These are phyloP conservation scores for Zygnema circumcarinatum DNA, from an alignment of 139 green algal species.

Conservation along the genomic window DNA sequence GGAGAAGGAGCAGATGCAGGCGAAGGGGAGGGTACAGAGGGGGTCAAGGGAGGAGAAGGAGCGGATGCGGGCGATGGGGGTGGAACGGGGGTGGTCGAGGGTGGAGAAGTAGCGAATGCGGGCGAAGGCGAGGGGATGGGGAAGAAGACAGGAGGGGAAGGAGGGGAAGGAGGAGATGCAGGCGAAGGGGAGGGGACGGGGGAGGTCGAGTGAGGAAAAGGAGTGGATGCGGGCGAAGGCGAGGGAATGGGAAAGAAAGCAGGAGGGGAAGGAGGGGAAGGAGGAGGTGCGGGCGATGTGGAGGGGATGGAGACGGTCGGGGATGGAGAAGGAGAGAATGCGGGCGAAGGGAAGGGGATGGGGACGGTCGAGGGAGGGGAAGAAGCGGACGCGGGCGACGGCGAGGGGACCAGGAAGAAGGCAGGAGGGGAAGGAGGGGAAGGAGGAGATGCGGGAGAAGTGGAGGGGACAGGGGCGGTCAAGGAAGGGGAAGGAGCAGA, in stretches of 20 bases:
- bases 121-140: background rate
- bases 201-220: background rate
- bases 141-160: background rate
- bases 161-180: background rate
- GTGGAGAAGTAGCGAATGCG: background rate
- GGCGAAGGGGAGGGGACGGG: no score
- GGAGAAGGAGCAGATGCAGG: no score
- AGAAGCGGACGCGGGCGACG: no score
- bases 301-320: no score
- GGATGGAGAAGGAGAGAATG: no score
- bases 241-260: background rate
- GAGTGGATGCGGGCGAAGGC: background rate
- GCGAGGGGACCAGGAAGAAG: no score
- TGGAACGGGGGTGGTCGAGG: background rate
- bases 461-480: no score
- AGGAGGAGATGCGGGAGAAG: no score
- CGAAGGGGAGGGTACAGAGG: background rate
- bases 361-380: no score
- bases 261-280: background rate
- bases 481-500: no score
- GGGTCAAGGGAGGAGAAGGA: background rate
- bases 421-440: no score
- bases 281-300: background rate
- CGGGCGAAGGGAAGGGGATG: no score
- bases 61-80: background rate